Conservation (phyloP, 192 early-diverging fungal genomes). For the Backusella mclennaniae region DNA sequence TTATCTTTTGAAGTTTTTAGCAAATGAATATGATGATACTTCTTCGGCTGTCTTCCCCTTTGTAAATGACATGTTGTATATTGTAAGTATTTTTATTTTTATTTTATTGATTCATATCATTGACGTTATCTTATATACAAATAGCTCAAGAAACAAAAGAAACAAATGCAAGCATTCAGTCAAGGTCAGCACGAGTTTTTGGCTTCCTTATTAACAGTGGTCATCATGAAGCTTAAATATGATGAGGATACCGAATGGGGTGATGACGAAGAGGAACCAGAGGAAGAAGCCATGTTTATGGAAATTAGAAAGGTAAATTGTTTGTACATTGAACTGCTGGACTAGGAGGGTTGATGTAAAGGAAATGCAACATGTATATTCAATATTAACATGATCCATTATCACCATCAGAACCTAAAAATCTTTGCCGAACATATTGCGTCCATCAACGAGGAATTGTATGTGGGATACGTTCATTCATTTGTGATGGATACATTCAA, state of each 20-base stretch:
- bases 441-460: constrained; percentile 61
- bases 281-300: constrained; percentile 68
- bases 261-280: constrained; percentile 68
- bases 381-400: not conserved
- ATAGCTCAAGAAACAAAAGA: constrained; percentile 60
- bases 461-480: constrained; percentile 55
- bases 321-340: not conserved
- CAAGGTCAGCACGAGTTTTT: constrained; percentile 50
- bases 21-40: constrained; percentile 82
- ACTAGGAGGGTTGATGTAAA: too few relatives aligned
- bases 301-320: constrained; percentile 62
- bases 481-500: constrained; percentile 62
- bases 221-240: constrained; percentile 90
- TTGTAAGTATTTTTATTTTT: constrained; percentile 52
- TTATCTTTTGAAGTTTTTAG: constrained; percentile 75
- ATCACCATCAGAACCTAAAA: constrained; percentile 55
- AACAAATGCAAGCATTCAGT: constrained; percentile 38
- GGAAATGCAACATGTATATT: not conserved
- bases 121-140: not conserved
- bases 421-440: constrained; percentile 77
- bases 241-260: constrained; percentile 80
- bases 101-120: constrained; percentile 21
- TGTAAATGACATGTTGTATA: constrained; percentile 62
- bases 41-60: constrained; percentile 76
- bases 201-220: constrained; percentile 56